Percentiles rank a stretch among this genome's conserved stretches.
These are phyloP conservation scores for Alnus rubra DNA, from an alignment of 306 rosid species.

Conservation along the genomic window DNA sequence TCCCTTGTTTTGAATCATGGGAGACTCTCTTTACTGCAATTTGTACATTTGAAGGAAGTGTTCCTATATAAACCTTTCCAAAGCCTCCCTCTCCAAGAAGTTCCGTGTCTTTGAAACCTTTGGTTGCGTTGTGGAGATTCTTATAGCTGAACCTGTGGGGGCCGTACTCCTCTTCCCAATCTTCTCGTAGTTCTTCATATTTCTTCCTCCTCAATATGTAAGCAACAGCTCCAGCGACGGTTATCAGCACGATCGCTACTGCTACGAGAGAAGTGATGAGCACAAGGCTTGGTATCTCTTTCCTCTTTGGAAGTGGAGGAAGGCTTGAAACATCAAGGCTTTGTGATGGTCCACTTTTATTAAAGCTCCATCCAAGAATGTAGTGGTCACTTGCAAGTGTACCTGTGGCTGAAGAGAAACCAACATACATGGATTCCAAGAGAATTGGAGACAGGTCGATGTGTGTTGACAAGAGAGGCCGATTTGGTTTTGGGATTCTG, in stretches of 20 bases:
- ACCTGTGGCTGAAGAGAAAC: slow-evolving; percentile 40
- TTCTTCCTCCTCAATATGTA: slow-evolving; percentile 14
- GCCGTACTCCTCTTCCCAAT: slow-evolving; percentile 41
- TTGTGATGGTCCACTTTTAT: slow-evolving; percentile 32
- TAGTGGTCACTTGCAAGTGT: slow-evolving; percentile 10
- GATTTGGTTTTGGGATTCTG: slow-evolving; percentile 16
- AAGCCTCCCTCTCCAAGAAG: slow-evolving; percentile 47
- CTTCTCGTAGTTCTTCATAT: slow-evolving; percentile 34
- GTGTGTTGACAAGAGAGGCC: slow-evolving; percentile 25
- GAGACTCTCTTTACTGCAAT: slow-evolving; percentile 42
- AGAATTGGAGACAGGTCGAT: background rate
- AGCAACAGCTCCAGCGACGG: background rate
- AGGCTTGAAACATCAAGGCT: slow-evolving; percentile 10
- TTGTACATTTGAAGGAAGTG: slow-evolving; percentile 11
- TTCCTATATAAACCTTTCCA: slow-evolving; percentile 45
- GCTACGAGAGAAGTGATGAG: background rate
- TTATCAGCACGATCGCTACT: background rate
- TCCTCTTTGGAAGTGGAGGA: slow-evolving; percentile 2
- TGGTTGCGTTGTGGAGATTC: slow-evolving; percentile 30
- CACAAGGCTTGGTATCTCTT: background rate
- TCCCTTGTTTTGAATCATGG: slow-evolving; percentile 37
- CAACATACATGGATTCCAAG: slow-evolving; percentile 36
- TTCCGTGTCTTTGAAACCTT: slow-evolving; percentile 35
- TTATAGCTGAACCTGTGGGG: slow-evolving; percentile 37
- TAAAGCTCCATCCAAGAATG: slow-evolving; percentile 43